Base-by-base conservation (phyloP, 148 eudicot species). In the Euryodendron excelsum region DNA sequence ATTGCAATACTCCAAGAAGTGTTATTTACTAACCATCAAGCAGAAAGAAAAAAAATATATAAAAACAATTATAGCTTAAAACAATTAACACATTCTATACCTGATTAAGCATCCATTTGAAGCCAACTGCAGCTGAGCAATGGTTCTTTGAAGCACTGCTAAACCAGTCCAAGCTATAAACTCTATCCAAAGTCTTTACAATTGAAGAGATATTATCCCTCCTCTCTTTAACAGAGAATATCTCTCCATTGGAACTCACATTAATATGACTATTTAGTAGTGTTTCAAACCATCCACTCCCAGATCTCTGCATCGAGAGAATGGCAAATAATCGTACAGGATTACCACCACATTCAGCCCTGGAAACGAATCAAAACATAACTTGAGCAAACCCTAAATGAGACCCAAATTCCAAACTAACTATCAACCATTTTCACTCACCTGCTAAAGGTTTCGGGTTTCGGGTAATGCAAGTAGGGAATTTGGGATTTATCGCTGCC, bases 91-190 rank as follows among this genome's bases (percentile, higher is more conserved):
- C 3, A 5, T 41, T 41, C 45, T 41, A 5, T 87, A 96, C 99
- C 98, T 93, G 99, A 85, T 93, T 96, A 70, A 96, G 91, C 99
- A 96, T 96, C 99, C 99, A 96, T 85, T 93, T 96, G 89, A 93
- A 92, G 80, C 99, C 99, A 69, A 96, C 85, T 37, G 99, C 99
- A 64, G 98, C 97, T 2, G 97, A 90, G 76, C 99, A 96, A 69
- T 93, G 88, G 74, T 90, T 96, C 87, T 91, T 96, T 64, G 99
- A 92, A 62, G 99, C 98, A 81, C 99, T 96, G 44, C 80, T 91
- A n/a, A 86, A 74, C 97, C 89, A 91, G 76, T 96, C 99, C 88
- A 96, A 88, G 85, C 91, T 88, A 84, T 93, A 96, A 53, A 96
- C 94, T 82, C 66, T 86, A 82, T 96, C 95, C 67, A 96, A 89